Conservation (phyloP, 1,284 basidiomycete species). For the Fereydounia khargensis region DNA sequence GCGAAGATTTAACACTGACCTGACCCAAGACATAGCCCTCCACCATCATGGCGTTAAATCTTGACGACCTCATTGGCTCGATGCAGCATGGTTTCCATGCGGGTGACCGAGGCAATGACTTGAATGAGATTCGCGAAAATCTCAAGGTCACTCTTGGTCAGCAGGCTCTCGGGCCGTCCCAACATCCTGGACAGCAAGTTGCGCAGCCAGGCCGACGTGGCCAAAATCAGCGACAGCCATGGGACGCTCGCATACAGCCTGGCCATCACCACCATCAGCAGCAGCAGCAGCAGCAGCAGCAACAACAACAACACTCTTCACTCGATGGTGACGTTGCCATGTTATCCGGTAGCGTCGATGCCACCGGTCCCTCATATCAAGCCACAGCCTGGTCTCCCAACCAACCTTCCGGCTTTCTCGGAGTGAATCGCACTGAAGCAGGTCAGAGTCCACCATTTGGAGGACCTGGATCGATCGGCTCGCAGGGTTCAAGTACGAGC, state of each 20-base stretch:
- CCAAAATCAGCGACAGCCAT: background rate
- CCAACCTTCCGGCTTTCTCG: too few relatives aligned
- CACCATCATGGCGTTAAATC: slow-evolving; percentile 42
- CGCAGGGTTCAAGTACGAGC: slow-evolving; percentile 10
- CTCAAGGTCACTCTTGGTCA: slow-evolving; percentile 29
- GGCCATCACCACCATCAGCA: background rate
- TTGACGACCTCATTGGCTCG: slow-evolving; percentile 48
- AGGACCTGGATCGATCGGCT: slow-evolving; percentile 14
- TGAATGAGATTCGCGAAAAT: slow-evolving; percentile 39
- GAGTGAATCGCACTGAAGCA: too few relatives aligned
- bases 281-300: background rate
- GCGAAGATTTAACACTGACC: too few relatives aligned
- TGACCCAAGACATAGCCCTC: too few relatives aligned
- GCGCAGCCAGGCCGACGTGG: background rate
- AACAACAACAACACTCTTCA: slow-evolving; percentile 3
- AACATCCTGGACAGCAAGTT: background rate
- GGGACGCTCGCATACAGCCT: too few relatives aligned
- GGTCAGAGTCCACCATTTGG: slow-evolving; percentile 8
- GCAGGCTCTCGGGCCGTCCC: slow-evolving; percentile 15
- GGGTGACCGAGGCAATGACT: slow-evolving; percentile 39
- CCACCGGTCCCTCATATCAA: too few relatives aligned
- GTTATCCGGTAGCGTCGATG: slow-evolving; percentile 18
- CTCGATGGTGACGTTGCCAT: slow-evolving; percentile 33
- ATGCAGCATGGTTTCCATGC: slow-evolving; percentile 46
- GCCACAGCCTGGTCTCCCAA: background rate